Evolutionary conservation across 345 rosid genomes (phyloP).

Genomic region (Ceriops tagal): DNA sequence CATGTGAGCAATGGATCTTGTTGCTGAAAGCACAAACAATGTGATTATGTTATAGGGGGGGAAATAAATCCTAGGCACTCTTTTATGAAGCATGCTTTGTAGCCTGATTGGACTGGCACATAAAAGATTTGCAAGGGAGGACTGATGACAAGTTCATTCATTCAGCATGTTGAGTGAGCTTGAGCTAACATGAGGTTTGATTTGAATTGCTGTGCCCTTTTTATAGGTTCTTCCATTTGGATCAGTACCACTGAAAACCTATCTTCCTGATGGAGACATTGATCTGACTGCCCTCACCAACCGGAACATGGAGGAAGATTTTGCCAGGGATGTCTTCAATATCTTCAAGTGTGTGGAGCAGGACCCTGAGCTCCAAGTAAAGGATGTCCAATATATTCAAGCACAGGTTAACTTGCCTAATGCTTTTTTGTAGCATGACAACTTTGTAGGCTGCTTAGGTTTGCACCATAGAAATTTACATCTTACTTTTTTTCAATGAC

Average conservation of each 20-base stretch:
- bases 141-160: constrained; percentile 7
- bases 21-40: background rate
- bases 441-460: background rate
- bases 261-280: constrained; percentile 97
- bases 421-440: constrained; percentile 8
- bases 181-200: constrained; percentile 11
- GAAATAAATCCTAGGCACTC: background rate
- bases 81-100: constrained; percentile 9
- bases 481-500: background rate
- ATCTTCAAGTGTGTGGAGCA: constrained; percentile 16
- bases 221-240: constrained; percentile 85
- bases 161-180: constrained; percentile 1
- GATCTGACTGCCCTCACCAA: constrained; percentile 66
- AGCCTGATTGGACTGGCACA: background rate
- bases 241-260: constrained; percentile 88
- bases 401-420: constrained; percentile 29
- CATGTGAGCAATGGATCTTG: background rate
- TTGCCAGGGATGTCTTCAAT: constrained; percentile 21
- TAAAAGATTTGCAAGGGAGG: background rate
- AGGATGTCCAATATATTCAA: constrained; percentile 24
- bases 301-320: constrained; percentile 21
- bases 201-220: constrained; percentile 6
- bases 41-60: background rate
- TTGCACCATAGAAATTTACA: background rate
- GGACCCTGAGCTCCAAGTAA: constrained; percentile 15